phyloP scores from a whole-genome alignment of 345 rosid species.

The Microcos paniculata region DNA sequence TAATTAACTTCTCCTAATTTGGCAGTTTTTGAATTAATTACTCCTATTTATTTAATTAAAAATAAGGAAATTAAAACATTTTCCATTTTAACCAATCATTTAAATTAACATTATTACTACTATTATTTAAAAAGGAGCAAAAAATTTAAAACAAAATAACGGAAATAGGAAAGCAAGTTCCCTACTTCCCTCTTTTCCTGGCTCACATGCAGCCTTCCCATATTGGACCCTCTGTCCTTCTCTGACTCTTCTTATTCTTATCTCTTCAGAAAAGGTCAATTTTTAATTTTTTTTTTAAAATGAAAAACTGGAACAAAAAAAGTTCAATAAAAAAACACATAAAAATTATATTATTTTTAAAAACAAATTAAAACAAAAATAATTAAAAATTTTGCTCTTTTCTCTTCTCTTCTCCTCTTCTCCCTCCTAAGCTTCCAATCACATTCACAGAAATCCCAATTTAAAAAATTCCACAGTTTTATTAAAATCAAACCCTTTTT shows the following conservation, averaged over 20 bases:
- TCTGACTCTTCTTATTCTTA: conserved; percentile 11
- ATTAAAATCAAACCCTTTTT: background rate
- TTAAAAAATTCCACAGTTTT: background rate
- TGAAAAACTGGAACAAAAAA: background rate
- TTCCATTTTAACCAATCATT: background rate
- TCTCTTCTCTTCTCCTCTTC: background rate
- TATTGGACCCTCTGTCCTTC: conserved; percentile 16
- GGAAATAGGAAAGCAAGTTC: conserved; percentile 25
- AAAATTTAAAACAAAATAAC: background rate
- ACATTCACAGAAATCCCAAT: conserved; percentile 1
- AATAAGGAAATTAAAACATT: background rate
- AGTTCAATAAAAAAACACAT: background rate
- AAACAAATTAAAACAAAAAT: background rate
- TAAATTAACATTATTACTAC: background rate
- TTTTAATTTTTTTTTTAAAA: background rate
- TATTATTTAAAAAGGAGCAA: background rate
- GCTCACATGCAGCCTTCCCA: conserved; percentile 30
- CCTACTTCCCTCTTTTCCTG: conserved; percentile 19
- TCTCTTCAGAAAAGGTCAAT: background rate
- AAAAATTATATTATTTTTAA: background rate
- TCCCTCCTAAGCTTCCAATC: background rate
- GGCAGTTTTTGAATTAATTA: conserved; percentile 21
- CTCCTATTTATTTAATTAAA: background rate
- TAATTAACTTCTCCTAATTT: conserved; percentile 9
- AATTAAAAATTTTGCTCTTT: background rate